Evolutionary conservation across 768 basidiomycete species (phyloP).

Genomic region (Clathrus columnatus): DNA sequence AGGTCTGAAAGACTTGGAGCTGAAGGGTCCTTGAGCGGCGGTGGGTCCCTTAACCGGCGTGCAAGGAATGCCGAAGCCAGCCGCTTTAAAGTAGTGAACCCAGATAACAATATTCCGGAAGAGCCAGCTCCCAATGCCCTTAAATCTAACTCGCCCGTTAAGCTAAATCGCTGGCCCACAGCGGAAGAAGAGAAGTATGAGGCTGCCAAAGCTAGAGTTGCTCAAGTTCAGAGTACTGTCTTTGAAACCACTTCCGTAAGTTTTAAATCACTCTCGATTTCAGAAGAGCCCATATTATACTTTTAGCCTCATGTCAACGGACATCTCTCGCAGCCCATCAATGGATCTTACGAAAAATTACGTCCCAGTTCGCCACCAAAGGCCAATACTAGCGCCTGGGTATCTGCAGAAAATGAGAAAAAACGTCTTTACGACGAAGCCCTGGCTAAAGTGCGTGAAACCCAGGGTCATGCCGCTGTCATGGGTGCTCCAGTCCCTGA

Average conservation of each 20-base stretch:
- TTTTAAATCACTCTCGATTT: neutral
- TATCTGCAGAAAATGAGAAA: constrained; percentile 9
- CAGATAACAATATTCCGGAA: constrained; percentile 5
- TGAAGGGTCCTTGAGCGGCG: neutral
- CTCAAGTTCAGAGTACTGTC: constrained; percentile 21
- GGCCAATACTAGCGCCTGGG: neutral
- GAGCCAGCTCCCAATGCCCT: neutral
- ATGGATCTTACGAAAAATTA: neutral
- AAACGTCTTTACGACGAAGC: constrained; percentile 6
- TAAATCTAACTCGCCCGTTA: neutral
- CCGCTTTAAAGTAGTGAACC: constrained; percentile 3
- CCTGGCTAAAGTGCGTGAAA: neutral
- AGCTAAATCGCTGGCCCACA: constrained; percentile 40
- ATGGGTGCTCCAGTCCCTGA: neutral
- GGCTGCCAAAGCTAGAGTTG: constrained; percentile 58
- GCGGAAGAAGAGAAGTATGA: constrained; percentile 78
- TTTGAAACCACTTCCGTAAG: neutral
- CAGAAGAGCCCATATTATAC: neutral
- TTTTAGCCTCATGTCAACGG: neutral
- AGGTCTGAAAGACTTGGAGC: neutral
- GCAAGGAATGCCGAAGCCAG: neutral
- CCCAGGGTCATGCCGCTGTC: neutral
- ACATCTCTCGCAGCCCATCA: neutral
- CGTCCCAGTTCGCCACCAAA: neutral
- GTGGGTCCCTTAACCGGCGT: neutral